Base-by-base conservation (phyloP, 495 filamentous ascomycete genomes). In the Polyplosphaeria fusca region DNA sequence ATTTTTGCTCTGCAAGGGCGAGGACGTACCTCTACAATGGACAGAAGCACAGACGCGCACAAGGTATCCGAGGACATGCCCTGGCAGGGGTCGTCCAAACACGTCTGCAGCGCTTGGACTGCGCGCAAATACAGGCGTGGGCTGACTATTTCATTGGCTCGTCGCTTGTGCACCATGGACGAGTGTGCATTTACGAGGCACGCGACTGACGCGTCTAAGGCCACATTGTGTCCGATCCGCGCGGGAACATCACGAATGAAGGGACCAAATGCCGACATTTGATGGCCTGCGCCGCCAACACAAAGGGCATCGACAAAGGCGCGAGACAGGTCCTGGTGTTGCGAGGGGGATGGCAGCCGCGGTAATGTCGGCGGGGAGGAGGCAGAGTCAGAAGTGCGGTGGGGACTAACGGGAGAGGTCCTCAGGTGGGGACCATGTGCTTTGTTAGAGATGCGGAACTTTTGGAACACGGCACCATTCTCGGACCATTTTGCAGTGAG, bases 11-110 rank as follows among this genome's bases (percentile, higher is more conserved):
- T 20, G n/a, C 7, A 12, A 4, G 38, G 5, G 18, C 11, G 19
- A 5, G 13, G 9, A 46, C 37, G 12, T 52, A 61, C 58, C 25
- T 61, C 58, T 14, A 61, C 58, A 22, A 61, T 14, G 1, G 51
- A 39, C n/a, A 61, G 25, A 3, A 61, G 46, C 14, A 61, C 52
- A 38, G 45, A 42, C n/a, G 58, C 58, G 23, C 58, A 61, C 1
- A 61, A 52, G 7, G 58, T 61, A 24, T 55, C 52, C 4, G 58
- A 51, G 1, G 58, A 61, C 51, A 50, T 50, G 26, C 58, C 51
- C 39, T 61, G 20, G 3, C 39, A 4, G 3, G 44, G 58, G 43
- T 56, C 37, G 25, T 56, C 44, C 19, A 61, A 35, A 19, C 43
- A 49, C 22, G 19, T 20, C 22, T 55, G 51, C 20, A 61, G 30